Percentiles rank a stretch among this genome's conserved stretches.
Conservation (phyloP, 2,329 filamentous ascomycete species). For the Coniochaeta sp. region DNA sequence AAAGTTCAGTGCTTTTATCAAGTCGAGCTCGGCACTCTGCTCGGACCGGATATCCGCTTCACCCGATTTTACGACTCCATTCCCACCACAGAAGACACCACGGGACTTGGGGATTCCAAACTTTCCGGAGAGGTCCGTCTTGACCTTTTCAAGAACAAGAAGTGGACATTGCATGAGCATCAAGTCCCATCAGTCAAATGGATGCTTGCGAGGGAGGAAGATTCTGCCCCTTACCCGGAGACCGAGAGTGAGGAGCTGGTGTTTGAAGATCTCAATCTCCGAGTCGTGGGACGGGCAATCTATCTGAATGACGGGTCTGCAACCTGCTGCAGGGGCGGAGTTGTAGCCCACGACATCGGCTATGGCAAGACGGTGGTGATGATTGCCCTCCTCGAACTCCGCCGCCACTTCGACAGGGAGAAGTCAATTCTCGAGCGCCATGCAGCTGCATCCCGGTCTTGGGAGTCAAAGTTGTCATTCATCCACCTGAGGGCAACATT, state of each 20-base stretch:
- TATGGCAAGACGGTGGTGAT: slow-evolving; percentile 37
- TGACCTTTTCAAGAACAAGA: not conserved
- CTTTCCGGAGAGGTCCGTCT: not conserved
- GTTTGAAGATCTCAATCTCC: slow-evolving; percentile 22
- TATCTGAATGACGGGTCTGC: slow-evolving; percentile 14
- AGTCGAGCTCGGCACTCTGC: not conserved
- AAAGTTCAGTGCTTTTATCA: not conserved
- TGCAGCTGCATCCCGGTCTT: not conserved
- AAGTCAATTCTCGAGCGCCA: slow-evolving; percentile 13
- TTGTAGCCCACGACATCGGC: slow-evolving; percentile 36
- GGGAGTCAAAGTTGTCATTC: slow-evolving; percentile 7
- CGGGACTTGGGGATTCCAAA: not conserved
- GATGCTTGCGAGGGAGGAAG: slow-evolving; percentile 21
- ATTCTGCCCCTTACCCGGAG: slow-evolving; percentile 21
- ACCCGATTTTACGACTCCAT: not conserved
- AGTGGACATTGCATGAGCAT: slow-evolving; percentile 1
- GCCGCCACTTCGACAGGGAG: slow-evolving; percentile 13
- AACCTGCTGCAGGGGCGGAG: slow-evolving; percentile 24
- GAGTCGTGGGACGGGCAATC: slow-evolving; percentile 23
- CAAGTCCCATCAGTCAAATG: slow-evolving; percentile 23
- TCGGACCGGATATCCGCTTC: not conserved
- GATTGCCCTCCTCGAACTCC: slow-evolving; percentile 27
- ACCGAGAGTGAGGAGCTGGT: slow-evolving; percentile 31
- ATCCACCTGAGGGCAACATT: slow-evolving; percentile 28
- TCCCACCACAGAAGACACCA: not conserved